Conservation (phyloP, 768 basidiomycete genomes). For the Mrakia blollopis region DNA sequence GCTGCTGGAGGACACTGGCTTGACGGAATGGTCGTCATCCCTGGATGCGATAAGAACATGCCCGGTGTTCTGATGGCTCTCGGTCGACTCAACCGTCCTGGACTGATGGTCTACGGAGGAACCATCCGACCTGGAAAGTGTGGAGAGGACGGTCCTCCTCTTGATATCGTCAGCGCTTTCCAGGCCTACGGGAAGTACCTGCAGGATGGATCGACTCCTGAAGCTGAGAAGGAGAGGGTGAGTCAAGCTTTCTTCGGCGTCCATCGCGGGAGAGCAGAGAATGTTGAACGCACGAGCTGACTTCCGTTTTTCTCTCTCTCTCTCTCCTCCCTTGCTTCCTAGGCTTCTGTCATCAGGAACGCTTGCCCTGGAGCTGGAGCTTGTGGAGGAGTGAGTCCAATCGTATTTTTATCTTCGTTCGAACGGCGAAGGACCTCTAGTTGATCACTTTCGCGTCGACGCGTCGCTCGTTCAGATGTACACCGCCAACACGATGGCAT, state of each 20-base stretch:
- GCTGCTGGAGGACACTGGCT: constrained; percentile 96
- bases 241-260: constrained; percentile 38
- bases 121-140: constrained; percentile 90
- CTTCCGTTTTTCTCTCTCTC: background rate
- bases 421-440: background rate
- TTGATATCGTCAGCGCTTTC: constrained; percentile 97
- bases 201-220: constrained; percentile 74
- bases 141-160: constrained; percentile 58
- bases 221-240: constrained; percentile 69
- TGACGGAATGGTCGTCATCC: constrained; percentile 94
- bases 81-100: constrained; percentile 89
- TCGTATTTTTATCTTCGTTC: background rate
- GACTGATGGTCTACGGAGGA: constrained; percentile 96
- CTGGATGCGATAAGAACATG: constrained; percentile 99
- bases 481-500: constrained; percentile 97
- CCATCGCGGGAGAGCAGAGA: background rate
- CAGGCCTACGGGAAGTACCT: constrained; percentile 94
- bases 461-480: constrained; percentile 64
- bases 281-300: background rate
- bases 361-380: constrained; percentile 97
- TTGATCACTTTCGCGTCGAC: background rate
- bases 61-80: constrained; percentile 98
- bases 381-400: constrained; percentile 79
- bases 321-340: background rate
- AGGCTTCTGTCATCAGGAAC: constrained; percentile 72